Conservation (phyloP, 768 basidiomycete genomes). For the Arthromyces matolae region DNA sequence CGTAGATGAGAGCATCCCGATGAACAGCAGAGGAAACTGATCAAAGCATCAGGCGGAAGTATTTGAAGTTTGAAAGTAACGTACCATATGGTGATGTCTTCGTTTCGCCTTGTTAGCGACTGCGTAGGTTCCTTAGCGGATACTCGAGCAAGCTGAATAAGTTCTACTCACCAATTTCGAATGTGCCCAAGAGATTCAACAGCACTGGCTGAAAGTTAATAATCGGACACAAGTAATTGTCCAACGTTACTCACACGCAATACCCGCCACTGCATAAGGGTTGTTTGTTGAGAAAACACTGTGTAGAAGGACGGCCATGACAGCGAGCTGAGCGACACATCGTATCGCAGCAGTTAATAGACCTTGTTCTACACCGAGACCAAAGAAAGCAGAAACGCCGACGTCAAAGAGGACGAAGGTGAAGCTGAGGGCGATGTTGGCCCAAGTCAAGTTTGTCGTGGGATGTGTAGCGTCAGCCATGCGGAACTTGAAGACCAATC, state of each 20-base stretch:
- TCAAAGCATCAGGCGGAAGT: background rate
- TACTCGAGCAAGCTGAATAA: background rate
- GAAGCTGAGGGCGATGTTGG: constrained; percentile 74
- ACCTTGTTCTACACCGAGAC: constrained; percentile 65
- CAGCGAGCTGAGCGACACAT: constrained; percentile 73
- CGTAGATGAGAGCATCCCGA: constrained; percentile 70
- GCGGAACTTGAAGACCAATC: background rate
- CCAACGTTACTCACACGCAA: constrained; percentile 56
- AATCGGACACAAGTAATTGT: background rate
- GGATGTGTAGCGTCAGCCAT: constrained; percentile 4
- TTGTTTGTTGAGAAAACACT: constrained; percentile 74
- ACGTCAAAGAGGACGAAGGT: constrained; percentile 75
- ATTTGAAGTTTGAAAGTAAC: background rate
- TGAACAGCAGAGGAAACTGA: constrained; percentile 65
- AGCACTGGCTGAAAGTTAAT: constrained; percentile 41
- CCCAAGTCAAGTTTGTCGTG: constrained; percentile 48
- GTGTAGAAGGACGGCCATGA: constrained; percentile 68
- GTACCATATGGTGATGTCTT: constrained; percentile 71
- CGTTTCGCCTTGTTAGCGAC: constrained; percentile 78
- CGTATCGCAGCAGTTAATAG: constrained; percentile 67
- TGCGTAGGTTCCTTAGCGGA: constrained; percentile 20
- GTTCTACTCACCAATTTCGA: constrained; percentile 61
- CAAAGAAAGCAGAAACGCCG: constrained; percentile 55
- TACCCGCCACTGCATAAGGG: constrained; percentile 69
- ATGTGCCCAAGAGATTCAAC: constrained; percentile 72